Evolutionary conservation across 192 early-diverging fungal species (phyloP), one percentile per base, ranked within the genome.

Genomic region (Phlyctochytrium planicorne): DNA sequence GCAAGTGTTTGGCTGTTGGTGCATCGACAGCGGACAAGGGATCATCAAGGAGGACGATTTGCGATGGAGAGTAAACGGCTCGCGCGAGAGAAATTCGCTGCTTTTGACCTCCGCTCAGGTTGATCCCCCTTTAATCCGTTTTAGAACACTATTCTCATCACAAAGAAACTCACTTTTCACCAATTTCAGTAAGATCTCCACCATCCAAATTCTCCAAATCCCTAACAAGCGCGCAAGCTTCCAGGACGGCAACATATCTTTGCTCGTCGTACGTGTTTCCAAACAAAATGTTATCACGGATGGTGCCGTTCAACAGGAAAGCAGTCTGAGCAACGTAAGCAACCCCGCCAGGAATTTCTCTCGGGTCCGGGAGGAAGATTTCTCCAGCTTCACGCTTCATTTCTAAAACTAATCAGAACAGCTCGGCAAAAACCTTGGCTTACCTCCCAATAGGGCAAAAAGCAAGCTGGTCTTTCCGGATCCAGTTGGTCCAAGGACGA

Each of bases 141-240:
- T 23, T 79, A 69, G 12, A 80, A 37, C 24, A 75, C 75, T 30
- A 81, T 55, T 31, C 61, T 52, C 30, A 66, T 68, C n/a, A 75
- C 78, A 73, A 96, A 94, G 1, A 94, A 93, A n/a, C n/a, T n/a
- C n/a, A 1, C 93, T 92, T 62, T 59, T 68, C 12, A 69, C 80
- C 82, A 69, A 99, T 86, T 77, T 97, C 93, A 1, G 97, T 98
- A 59, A 77, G 71, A 76, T 99, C 97, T n/a, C 94, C 94, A 34
- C 82, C 89, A 32, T 85, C 80, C 3, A 99, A 68, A 62, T 90
- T 91, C 17, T 91, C 88, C 50, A 99, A 79, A 70, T 99, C 97
- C 2, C 87, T 81, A 10, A 76, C 79, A 16, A 99, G 78, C 20
- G 95, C 95, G 30, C 94, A 98, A 57, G 89, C 88, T 3, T 87